A percentile compares a stretch with the other conserved stretches of the same genome.
Evolutionary conservation across 75 land plant species (phyloP).

Genomic region (Cunninghamia lanceolata): DNA sequence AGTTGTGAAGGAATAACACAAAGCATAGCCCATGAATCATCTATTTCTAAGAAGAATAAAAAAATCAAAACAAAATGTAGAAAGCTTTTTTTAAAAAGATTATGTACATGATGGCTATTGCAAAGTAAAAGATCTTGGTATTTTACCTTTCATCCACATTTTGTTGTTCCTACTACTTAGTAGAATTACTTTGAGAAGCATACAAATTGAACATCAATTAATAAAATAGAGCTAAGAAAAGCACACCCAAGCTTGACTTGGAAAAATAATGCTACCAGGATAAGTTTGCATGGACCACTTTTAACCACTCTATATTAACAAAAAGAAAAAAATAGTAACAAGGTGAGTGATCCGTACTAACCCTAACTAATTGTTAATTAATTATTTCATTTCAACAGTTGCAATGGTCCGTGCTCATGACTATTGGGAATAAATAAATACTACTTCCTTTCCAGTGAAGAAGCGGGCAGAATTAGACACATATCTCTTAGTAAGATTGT

Average conservation of each 20-base stretch:
- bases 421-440: too few relatives aligned
- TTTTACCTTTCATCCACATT: background rate
- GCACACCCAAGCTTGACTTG: background rate
- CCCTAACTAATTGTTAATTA: too few relatives aligned
- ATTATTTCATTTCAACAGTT: too few relatives aligned
- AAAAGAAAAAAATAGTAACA: too few relatives aligned
- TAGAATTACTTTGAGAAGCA: background rate
- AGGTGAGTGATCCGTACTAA: too few relatives aligned
- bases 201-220: background rate
- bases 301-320: too few relatives aligned
- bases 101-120: background rate
- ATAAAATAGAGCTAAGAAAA: background rate
- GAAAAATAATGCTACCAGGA: too few relatives aligned
- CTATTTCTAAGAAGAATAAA: constrained; percentile 40
- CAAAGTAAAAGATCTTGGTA: background rate
- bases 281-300: too few relatives aligned
- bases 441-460: too few relatives aligned
- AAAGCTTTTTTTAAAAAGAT: background rate
- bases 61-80: background rate
- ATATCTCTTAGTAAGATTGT: too few relatives aligned
- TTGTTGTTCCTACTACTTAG: background rate
- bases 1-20: constrained; percentile 86
- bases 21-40: constrained; percentile 47
- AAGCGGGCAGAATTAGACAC: too few relatives aligned
- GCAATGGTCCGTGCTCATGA: too few relatives aligned